Conservation (phyloP, 305 asterid genomes). For the Solanum hybrid region DNA sequence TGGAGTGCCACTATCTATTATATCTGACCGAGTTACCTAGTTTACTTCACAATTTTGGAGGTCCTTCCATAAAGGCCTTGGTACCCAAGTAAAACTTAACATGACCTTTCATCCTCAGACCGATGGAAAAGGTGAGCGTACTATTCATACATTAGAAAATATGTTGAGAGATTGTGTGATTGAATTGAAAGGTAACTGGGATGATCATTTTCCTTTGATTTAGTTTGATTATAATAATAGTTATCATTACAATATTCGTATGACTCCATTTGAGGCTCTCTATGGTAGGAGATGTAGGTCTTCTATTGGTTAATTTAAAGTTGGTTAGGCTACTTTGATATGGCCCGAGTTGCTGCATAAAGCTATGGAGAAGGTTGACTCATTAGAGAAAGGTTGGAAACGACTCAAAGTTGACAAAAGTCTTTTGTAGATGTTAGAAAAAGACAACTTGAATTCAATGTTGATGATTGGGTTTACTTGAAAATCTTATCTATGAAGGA, state of each 20-base stretch:
- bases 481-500: background rate
- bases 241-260: too few relatives aligned
- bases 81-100: background rate
- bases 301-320: background rate
- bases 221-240: too few relatives aligned
- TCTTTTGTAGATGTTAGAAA: background rate
- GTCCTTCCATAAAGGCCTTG: background rate
- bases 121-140: background rate
- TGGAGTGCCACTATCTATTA: background rate
- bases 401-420: background rate
- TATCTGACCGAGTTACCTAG: background rate
- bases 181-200: background rate
- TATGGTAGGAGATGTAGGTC: background rate
- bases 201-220: background rate
- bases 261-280: background rate
- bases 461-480: background rate
- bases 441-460: background rate
- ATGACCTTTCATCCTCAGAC: background rate
- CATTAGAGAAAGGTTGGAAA: background rate
- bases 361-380: background rate
- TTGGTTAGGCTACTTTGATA: background rate
- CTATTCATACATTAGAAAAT: background rate
- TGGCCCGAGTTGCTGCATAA: background rate
- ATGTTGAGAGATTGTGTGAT: background rate
- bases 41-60: background rate